Evolutionary conservation across 2,329 filamentous ascomycete species (phyloP).

Genomic region (Nothophaeocryptopus gaeumannii): DNA sequence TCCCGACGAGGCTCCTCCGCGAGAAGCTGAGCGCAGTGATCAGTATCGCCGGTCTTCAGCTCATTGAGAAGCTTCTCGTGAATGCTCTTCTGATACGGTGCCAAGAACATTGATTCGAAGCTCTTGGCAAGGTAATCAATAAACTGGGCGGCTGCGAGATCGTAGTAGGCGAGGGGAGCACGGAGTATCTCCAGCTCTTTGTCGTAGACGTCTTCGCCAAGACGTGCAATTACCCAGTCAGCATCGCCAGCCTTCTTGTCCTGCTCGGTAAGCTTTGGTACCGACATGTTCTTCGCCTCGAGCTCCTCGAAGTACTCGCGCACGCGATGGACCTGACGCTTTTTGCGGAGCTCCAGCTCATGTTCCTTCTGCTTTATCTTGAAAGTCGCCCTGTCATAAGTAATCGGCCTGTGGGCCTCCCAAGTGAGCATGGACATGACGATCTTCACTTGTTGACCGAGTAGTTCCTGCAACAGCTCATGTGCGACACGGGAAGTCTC

Average conservation of each 20-base stretch:
- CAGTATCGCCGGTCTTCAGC: conserved; percentile 16
- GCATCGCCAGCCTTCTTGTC: conserved; percentile 32
- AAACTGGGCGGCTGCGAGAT: conserved; percentile 63
- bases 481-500: conserved; percentile 29
- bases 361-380: conserved; percentile 21
- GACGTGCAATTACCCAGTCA: conserved; percentile 30
- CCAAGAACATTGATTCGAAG: conserved; percentile 25
- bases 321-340: conserved; percentile 29
- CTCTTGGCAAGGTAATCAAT: conserved; percentile 49
- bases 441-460: conserved; percentile 29
- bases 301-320: conserved; percentile 30
- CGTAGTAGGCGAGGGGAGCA: conserved; percentile 67
- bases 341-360: conserved; percentile 25
- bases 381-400: conserved; percentile 29
- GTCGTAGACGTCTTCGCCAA: conserved; percentile 58
- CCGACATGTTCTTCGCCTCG: conserved; percentile 21
- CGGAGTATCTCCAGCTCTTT: conserved; percentile 62
- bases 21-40: conserved; percentile 30
- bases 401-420: conserved; percentile 32
- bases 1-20: conserved; percentile 37
- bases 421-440: conserved; percentile 21
- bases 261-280: conserved; percentile 24
- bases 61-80: conserved; percentile 8
- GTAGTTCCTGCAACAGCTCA: conserved; percentile 28
- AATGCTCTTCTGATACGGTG: conserved; percentile 14